Evolutionary conservation across 352 stramenopile genomes (phyloP).

Genomic region (Pythium rishiriense): DNA sequence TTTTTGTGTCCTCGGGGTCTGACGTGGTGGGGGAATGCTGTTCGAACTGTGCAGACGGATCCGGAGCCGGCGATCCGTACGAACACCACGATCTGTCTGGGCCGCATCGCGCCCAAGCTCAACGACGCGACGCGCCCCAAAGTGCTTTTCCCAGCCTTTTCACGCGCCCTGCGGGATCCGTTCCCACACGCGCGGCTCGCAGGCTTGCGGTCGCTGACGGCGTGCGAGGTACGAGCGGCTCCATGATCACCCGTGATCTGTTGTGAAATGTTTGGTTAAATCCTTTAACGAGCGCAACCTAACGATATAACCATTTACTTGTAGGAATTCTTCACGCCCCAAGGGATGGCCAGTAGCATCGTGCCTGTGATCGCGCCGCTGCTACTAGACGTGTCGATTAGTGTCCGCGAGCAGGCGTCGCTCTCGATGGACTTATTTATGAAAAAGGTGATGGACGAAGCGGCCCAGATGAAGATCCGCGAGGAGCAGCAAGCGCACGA

Average conservation of each 20-base stretch:
- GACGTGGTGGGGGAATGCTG: too few relatives aligned
- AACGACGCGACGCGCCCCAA: conserved; percentile 86
- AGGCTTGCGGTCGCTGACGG: conserved; percentile 76
- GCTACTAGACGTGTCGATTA: conserved; percentile 77
- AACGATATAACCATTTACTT: neutral
- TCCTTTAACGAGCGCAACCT: neutral
- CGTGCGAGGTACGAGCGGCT: conserved; percentile 70
- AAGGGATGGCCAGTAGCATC: conserved; percentile 70
- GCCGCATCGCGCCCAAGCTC: conserved; percentile 86
- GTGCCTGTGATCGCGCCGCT: conserved; percentile 76
- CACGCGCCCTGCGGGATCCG: conserved; percentile 76
- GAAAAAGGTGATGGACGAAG: conserved; percentile 79
- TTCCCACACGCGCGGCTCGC: conserved; percentile 90
- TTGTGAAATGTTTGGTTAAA: too few relatives aligned
- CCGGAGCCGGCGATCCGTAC: conserved; percentile 91
- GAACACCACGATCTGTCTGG: conserved; percentile 93
- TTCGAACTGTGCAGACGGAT: conserved; percentile 72
- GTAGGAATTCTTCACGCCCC: conserved; percentile 74
- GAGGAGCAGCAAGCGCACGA: conserved; percentile 67
- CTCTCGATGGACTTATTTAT: conserved; percentile 79
- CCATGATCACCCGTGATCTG: too few relatives aligned
- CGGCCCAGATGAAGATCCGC: conserved; percentile 74
- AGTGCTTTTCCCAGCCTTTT: conserved; percentile 89
- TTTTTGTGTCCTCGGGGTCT: neutral
- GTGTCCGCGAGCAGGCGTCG: conserved; percentile 75